Conservation (phyloP, 352 stramenopile genomes). For the Phytopythium aichiense region DNA sequence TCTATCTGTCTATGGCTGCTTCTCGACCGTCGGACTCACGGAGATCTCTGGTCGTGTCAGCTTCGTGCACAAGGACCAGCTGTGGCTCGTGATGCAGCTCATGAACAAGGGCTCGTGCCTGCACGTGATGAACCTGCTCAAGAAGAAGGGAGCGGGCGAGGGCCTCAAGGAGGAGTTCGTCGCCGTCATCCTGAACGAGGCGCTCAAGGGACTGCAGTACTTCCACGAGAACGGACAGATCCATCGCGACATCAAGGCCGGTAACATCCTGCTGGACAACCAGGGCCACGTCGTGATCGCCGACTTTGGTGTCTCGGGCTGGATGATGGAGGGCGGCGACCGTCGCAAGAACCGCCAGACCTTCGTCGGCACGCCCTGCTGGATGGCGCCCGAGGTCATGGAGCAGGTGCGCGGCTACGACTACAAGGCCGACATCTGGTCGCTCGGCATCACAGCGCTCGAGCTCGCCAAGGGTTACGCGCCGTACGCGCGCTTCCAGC, state of each 20-base stretch:
- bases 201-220: slow-evolving; percentile 97
- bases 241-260: slow-evolving; percentile 98
- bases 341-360: slow-evolving; percentile 94
- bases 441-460: slow-evolving; percentile 97
- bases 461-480: slow-evolving; percentile 98
- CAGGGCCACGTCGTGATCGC: slow-evolving; percentile 95
- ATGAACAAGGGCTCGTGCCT: slow-evolving; percentile 99
- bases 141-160: slow-evolving; percentile 88
- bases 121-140: slow-evolving; percentile 95
- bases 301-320: slow-evolving; percentile 98
- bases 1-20: too few relatives aligned
- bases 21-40: background rate
- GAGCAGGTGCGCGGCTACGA: slow-evolving; percentile 89
- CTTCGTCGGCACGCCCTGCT: slow-evolving; percentile 98
- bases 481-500: slow-evolving; percentile 96
- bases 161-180: slow-evolving; percentile 94
- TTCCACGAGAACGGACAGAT: slow-evolving; percentile 99
- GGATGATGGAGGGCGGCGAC: slow-evolving; percentile 95
- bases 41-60: slow-evolving; percentile 19
- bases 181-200: slow-evolving; percentile 96
- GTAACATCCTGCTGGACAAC: slow-evolving; percentile 95
- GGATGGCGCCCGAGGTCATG: slow-evolving; percentile 95
- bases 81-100: slow-evolving; percentile 98
- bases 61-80: slow-evolving; percentile 96
- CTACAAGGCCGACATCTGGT: slow-evolving; percentile 99